Evolutionary conservation across 2,329 filamentous ascomycete species (phyloP).

Genomic region (Trichoderma afroharzianum): DNA sequence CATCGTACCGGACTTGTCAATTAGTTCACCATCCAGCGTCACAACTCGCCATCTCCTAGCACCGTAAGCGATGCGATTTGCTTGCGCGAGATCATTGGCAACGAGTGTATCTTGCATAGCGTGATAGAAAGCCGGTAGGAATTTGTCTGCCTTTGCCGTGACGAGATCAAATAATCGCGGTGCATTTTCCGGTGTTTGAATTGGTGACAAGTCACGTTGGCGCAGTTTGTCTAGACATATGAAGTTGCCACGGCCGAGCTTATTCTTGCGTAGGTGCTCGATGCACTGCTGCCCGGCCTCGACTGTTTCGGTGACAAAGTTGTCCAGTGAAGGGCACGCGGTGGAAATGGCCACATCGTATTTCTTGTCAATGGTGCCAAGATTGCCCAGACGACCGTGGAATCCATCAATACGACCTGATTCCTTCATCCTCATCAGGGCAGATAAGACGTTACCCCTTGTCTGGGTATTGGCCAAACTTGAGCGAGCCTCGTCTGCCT

Average conservation of each 20-base stretch:
- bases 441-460: constrained; percentile 85
- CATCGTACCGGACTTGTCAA: constrained; percentile 98
- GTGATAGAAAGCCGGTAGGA: constrained; percentile 89
- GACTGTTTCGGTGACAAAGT: constrained; percentile 94
- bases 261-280: constrained; percentile 95
- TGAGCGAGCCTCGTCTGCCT: constrained; percentile 91
- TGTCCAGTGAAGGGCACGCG: constrained; percentile 85
- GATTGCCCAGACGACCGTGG: constrained; percentile 88
- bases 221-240: constrained; percentile 90
- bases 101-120: constrained; percentile 94
- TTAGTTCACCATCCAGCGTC: constrained; percentile 89
- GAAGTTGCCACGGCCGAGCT: constrained; percentile 93
- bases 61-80: constrained; percentile 94
- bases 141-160: constrained; percentile 80
- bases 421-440: constrained; percentile 90
- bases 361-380: constrained; percentile 87
- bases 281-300: constrained; percentile 98
- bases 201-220: constrained; percentile 69
- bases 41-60: constrained; percentile 93
- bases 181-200: constrained; percentile 87
- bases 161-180: constrained; percentile 92
- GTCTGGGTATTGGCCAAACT: constrained; percentile 88
- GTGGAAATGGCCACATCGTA: constrained; percentile 99
- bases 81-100: constrained; percentile 87
- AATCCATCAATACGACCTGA: constrained; percentile 97